Percentiles rank a stretch among this genome's conserved stretches.
phyloP scores from a whole-genome alignment of 2,329 filamentous ascomycete genomes.

The Ophiocordyceps robertsii region DNA sequence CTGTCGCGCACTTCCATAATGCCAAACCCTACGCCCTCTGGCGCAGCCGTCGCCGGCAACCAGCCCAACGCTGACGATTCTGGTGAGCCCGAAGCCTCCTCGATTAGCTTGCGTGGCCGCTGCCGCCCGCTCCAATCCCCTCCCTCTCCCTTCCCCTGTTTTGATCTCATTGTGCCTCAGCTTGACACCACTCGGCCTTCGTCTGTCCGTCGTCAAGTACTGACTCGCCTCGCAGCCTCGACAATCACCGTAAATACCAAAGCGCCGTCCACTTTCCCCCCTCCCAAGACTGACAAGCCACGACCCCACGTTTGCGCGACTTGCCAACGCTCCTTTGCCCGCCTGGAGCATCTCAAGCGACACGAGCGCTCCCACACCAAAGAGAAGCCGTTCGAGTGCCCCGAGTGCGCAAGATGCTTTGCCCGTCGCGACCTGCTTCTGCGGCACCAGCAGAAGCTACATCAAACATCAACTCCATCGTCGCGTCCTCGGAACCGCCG shows the following conservation, averaged over 20 bases:
- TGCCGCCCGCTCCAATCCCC: not conserved
- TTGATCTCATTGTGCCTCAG: not conserved
- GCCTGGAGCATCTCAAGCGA: constrained; percentile 90
- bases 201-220: constrained; percentile 4
- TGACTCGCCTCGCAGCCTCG: constrained; percentile 22
- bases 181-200: not conserved
- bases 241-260: constrained; percentile 39
- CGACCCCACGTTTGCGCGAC: constrained; percentile 87
- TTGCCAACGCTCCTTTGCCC: constrained; percentile 83
- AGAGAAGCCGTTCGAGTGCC: constrained; percentile 97
- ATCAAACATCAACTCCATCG: constrained; percentile 81
- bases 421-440: constrained; percentile 83
- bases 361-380: constrained; percentile 98
- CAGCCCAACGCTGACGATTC: constrained; percentile 21
- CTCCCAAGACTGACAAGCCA: constrained; percentile 94
- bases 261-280: constrained; percentile 43
- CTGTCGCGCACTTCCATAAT: constrained; percentile 21
- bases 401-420: constrained; percentile 88
- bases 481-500: constrained; percentile 76
- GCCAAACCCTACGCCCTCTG: constrained; percentile 20
- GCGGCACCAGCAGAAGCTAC: constrained; percentile 95
- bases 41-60: constrained; percentile 13
- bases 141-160: constrained; percentile 4
- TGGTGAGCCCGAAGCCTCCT: constrained; percentile 20
- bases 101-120: constrained; percentile 6